Conservation (phyloP, 371 early-diverging fungal genomes). For the Mucor mucedo region DNA sequence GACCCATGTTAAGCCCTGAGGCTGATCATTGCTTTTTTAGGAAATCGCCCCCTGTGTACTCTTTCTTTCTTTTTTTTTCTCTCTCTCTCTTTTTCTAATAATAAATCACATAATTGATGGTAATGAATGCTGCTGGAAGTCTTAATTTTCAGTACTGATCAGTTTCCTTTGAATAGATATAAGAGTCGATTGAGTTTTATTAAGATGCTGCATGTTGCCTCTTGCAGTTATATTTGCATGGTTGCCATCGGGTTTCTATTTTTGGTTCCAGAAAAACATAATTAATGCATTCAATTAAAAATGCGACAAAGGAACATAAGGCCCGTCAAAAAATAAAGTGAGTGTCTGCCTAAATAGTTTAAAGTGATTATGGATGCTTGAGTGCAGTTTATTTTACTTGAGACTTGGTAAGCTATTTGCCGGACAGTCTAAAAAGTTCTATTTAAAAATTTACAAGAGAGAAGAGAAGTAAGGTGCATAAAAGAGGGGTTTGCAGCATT, state of each 20-base stretch:
- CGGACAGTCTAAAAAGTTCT: conserved; percentile 13
- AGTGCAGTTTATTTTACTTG: conserved; percentile 11
- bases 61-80: not conserved
- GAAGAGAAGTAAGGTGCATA: too few species aligned
- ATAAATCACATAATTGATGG: not conserved
- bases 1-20: too few species aligned
- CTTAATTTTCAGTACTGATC: not conserved
- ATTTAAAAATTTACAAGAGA: not conserved
- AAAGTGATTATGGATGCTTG: conserved; percentile 7
- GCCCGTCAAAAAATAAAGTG: not conserved
- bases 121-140: too few species aligned
- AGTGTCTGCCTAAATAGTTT: conserved; percentile 2
- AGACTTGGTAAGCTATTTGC: conserved; percentile 6
- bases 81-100: not conserved
- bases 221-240: not conserved
- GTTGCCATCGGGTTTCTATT: not conserved
- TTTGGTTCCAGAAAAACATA: not conserved
- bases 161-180: not conserved
- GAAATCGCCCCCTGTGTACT: too few species aligned
- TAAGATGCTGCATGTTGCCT: not conserved
- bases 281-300: not conserved
- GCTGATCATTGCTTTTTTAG: too few species aligned
- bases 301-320: too few species aligned
- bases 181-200: not conserved
- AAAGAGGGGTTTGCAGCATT: too few species aligned